Evolutionary conservation across 257 asterid genomes (phyloP).

Genomic region (Przewalskia tangutica): DNA sequence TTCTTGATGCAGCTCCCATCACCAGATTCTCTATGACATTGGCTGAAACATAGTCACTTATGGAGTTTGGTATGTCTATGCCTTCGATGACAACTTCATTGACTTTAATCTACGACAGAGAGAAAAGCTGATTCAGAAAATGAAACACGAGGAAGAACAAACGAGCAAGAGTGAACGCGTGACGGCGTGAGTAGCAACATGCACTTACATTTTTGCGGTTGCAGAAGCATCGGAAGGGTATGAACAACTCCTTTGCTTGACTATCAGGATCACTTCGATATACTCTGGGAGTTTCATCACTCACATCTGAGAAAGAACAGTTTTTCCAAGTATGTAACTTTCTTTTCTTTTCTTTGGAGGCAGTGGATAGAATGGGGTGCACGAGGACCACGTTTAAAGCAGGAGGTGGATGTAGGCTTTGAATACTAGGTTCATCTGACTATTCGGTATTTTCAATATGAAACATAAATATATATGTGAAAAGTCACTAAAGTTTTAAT

Average conservation of each 20-base stretch:
- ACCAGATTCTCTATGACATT: conserved; percentile 52
- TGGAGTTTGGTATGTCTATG: conserved; percentile 48
- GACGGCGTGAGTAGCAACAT: background rate
- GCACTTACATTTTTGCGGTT: conserved; percentile 80
- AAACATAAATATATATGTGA: background rate
- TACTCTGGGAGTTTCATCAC: conserved; percentile 15
- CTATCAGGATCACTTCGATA: conserved; percentile 23
- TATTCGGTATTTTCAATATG: background rate
- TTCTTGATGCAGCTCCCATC: conserved; percentile 50
- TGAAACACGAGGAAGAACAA: background rate
- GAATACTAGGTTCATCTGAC: background rate
- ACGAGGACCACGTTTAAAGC: background rate
- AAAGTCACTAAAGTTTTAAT: background rate
- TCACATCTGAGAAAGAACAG: conserved; percentile 12
- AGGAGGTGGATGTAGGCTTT: background rate
- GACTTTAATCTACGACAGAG: conserved; percentile 49
- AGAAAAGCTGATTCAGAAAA: conserved; percentile 5
- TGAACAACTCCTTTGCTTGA: conserved; percentile 72
- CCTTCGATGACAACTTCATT: conserved; percentile 73
- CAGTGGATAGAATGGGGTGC: background rate
- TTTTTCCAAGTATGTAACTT: background rate
- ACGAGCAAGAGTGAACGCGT: background rate
- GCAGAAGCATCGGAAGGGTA: conserved; percentile 96
- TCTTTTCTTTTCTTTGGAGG: background rate
- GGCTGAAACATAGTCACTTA: conserved; percentile 57